Percentiles rank a stretch among this genome's conserved stretches.
These are phyloP conservation scores for Suillus subaureus DNA, from an alignment of 768 basidiomycete species.

Conservation along the genomic window DNA sequence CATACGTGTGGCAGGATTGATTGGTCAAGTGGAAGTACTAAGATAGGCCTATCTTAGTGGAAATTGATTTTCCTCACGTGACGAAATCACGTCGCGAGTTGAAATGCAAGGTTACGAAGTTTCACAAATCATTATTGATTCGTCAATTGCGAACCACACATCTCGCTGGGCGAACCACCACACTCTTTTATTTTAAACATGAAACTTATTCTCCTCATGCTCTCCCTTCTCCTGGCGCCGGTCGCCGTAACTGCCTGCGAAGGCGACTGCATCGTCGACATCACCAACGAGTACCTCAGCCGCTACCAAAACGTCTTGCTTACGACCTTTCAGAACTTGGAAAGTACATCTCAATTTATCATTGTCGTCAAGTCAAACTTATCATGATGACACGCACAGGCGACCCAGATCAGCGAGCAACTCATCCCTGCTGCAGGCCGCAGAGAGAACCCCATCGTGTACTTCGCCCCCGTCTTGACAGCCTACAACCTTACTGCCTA, in stretches of 20 bases:
- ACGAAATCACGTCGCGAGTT: neutral
- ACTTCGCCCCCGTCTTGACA: slow-evolving; percentile 49
- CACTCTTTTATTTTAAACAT: slow-evolving; percentile 13
- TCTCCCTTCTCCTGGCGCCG: slow-evolving; percentile 33
- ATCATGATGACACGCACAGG: slow-evolving; percentile 26
- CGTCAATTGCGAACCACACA: neutral
- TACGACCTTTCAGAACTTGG: slow-evolving; percentile 43
- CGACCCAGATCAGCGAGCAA: slow-evolving; percentile 34
- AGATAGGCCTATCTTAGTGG: too few relatives aligned
- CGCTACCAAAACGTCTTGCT: slow-evolving; percentile 52
- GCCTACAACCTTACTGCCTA: slow-evolving; percentile 50
- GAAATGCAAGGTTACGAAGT: neutral
- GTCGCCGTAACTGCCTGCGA: slow-evolving; percentile 60
- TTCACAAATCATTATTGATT: neutral
- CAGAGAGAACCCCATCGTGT: slow-evolving; percentile 29
- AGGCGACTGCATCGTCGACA: slow-evolving; percentile 64
- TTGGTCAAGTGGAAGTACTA: too few relatives aligned
- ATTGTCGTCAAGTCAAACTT: slow-evolving; percentile 8
- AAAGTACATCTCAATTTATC: slow-evolving; percentile 29
- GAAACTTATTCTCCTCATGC: slow-evolving; percentile 22
- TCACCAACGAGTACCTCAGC: slow-evolving; percentile 55
- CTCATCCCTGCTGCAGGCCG: slow-evolving; percentile 32
- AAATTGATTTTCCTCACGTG: slow-evolving; percentile 6
- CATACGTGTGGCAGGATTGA: neutral
- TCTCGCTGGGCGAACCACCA: slow-evolving; percentile 15